Evolutionary conservation across 495 filamentous ascomycete genomes (phyloP).

Genomic region (Trichocladium antarcticum): DNA sequence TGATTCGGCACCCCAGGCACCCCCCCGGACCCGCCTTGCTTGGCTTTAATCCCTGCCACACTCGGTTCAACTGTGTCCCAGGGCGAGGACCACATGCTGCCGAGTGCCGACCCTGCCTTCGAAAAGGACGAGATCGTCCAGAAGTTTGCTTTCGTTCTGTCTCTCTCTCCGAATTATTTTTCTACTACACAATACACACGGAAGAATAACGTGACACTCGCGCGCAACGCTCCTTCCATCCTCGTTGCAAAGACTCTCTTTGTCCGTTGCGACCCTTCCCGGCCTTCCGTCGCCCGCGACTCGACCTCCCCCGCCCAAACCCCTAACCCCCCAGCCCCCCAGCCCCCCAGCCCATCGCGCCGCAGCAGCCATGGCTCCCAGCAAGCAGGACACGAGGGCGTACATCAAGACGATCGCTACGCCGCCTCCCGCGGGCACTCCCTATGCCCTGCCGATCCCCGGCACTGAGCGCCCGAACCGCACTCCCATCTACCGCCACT

Average conservation of each 20-base stretch:
- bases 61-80: conserved; percentile 14
- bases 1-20: background rate
- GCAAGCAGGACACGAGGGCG: conserved; percentile 25
- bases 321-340: background rate
- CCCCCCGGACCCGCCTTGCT: background rate
- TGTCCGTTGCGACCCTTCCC: background rate
- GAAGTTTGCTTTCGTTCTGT: conserved; percentile 5
- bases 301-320: background rate
- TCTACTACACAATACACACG: background rate
- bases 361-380: conserved; percentile 23
- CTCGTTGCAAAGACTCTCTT: background rate
- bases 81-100: conserved; percentile 19
- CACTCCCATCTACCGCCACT: conserved; percentile 71
- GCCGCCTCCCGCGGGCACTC: conserved; percentile 49
- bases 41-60: conserved; percentile 15
- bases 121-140: conserved; percentile 16
- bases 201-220: background rate
- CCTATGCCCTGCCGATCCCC: conserved; percentile 57
- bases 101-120: conserved; percentile 18
- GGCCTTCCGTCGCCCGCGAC: background rate
- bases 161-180: background rate
- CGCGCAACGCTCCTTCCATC: background rate
- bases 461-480: conserved; percentile 63
- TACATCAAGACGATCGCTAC: conserved; percentile 35
- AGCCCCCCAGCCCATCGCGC: background rate